These are phyloP conservation scores for Neurospora sp. DNA, from an alignment of 495 filamentous ascomycete species.

Conservation along the genomic window DNA sequence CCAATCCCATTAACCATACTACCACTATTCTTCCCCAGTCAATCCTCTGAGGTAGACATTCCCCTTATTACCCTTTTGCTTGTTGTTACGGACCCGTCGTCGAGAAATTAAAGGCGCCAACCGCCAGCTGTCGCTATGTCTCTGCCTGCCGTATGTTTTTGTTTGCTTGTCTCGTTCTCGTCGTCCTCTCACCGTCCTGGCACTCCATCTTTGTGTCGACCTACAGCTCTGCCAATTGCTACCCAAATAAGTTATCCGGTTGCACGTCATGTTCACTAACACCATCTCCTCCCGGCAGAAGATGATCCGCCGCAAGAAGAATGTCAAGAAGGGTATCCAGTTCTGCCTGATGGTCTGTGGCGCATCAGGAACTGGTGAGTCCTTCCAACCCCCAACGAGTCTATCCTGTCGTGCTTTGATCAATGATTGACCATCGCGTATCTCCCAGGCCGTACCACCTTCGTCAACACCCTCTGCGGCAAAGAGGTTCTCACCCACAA, in stretches of 20 bases:
- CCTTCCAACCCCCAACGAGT: background rate
- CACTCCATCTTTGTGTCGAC: background rate
- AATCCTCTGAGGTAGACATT: slow-evolving; percentile 10
- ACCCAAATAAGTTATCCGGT: slow-evolving; percentile 5
- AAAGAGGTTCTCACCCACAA: slow-evolving; percentile 81
- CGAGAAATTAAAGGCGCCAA: slow-evolving; percentile 1
- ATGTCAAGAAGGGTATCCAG: slow-evolving; percentile 99
- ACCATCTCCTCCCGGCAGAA: slow-evolving; percentile 44
- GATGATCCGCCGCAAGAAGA: slow-evolving; percentile 99
- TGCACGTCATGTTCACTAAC: slow-evolving; percentile 19
- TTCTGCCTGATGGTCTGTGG: slow-evolving; percentile 99
- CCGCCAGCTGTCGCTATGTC: slow-evolving; percentile 23
- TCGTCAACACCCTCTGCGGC: slow-evolving; percentile 97
- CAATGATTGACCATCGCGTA: slow-evolving; percentile 14
- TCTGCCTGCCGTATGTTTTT: slow-evolving; percentile 27
- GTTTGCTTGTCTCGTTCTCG: slow-evolving; percentile 9
- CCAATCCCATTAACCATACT: slow-evolving; percentile 13
- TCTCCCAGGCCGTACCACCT: slow-evolving; percentile 79
- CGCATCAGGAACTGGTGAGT: slow-evolving; percentile 91
- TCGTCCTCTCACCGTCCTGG: background rate
- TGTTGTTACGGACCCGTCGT: background rate
- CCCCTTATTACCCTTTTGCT: slow-evolving; percentile 7
- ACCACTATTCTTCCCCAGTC: slow-evolving; percentile 9
- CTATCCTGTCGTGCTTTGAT: background rate
- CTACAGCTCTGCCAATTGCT: slow-evolving; percentile 8